Evolutionary conservation across 257 asterid species (phyloP).

Genomic region (Nemophila menziesii): DNA sequence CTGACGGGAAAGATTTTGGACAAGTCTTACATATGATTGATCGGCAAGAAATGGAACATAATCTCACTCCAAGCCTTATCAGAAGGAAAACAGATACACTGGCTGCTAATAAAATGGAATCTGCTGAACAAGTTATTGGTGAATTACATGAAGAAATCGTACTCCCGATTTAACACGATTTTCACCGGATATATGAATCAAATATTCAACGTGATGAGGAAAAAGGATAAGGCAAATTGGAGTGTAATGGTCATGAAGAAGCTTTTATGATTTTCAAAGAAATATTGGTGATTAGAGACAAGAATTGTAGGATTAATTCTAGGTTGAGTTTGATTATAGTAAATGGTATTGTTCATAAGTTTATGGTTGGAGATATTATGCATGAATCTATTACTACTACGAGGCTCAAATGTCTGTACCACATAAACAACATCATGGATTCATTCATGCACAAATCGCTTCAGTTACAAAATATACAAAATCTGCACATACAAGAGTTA

Average conservation of each 20-base stretch:
- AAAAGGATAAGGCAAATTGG: conserved; percentile 20
- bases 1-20: too few species aligned
- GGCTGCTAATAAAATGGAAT: conserved; percentile 9
- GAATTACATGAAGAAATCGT: conserved; percentile 1
- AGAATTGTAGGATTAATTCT: not conserved
- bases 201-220: conserved; percentile 8
- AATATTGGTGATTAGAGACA: not conserved
- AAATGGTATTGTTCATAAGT: conserved; percentile 21
- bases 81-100: too few species aligned
- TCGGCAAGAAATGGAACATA: too few species aligned
- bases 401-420: not conserved
- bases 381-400: conserved; percentile 7
- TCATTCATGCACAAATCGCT: not conserved
- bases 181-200: conserved; percentile 14
- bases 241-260: conserved; percentile 20
- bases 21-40: too few species aligned
- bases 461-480: not conserved
- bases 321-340: conserved; percentile 21
- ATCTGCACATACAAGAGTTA: not conserved
- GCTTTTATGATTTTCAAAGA: too few species aligned
- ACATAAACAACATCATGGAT: not conserved
- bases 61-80: too few species aligned
- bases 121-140: conserved; percentile 14
- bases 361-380: conserved; percentile 15
- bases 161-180: conserved; percentile 14